Percentiles rank a stretch among this genome's conserved stretches.
Conservation (phyloP, 2,329 filamentous ascomycete genomes). For the Talaromyces sp. region DNA sequence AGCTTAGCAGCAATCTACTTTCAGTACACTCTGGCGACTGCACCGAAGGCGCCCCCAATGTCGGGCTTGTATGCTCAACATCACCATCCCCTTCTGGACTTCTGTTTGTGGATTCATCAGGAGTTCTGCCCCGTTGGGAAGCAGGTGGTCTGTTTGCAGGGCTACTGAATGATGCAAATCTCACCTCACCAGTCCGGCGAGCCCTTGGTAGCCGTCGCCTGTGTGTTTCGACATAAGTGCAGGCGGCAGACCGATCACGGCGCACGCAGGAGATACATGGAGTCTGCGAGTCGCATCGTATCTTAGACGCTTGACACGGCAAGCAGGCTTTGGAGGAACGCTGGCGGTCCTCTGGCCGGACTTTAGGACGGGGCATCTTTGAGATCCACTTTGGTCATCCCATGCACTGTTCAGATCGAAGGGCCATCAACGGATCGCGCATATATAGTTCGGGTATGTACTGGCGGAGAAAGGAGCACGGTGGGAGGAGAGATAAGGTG, state of each 20-base stretch:
- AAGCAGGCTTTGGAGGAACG: slow-evolving; percentile 51
- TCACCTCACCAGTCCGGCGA: slow-evolving; percentile 16
- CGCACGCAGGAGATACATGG: slow-evolving; percentile 50
- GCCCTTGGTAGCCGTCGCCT: slow-evolving; percentile 19
- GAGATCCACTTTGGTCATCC: neutral
- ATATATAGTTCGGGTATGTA: slow-evolving; percentile 4
- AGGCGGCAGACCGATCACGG: slow-evolving; percentile 43
- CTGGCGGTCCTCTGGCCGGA: slow-evolving; percentile 49
- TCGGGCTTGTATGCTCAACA: neutral
- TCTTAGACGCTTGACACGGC: slow-evolving; percentile 50
- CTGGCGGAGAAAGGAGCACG: neutral
- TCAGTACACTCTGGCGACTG: slow-evolving; percentile 15
- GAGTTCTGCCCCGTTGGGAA: neutral
- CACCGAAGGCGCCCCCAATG: neutral
- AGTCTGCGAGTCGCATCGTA: slow-evolving; percentile 49
- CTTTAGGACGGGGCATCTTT: slow-evolving; percentile 53
- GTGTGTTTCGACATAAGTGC: slow-evolving; percentile 32
- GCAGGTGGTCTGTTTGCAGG: neutral
- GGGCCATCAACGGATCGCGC: neutral
- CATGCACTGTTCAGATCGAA: neutral
- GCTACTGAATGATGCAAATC: slow-evolving; percentile 5
- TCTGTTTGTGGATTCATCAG: neutral
- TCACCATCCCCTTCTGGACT: neutral
- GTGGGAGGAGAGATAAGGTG: neutral
- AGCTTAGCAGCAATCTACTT: slow-evolving; percentile 16